Percentiles rank a stretch among this genome's conserved stretches.
phyloP scores from a whole-genome alignment of 2,329 filamentous ascomycete species.

The Basipetospora chlamydospora region DNA sequence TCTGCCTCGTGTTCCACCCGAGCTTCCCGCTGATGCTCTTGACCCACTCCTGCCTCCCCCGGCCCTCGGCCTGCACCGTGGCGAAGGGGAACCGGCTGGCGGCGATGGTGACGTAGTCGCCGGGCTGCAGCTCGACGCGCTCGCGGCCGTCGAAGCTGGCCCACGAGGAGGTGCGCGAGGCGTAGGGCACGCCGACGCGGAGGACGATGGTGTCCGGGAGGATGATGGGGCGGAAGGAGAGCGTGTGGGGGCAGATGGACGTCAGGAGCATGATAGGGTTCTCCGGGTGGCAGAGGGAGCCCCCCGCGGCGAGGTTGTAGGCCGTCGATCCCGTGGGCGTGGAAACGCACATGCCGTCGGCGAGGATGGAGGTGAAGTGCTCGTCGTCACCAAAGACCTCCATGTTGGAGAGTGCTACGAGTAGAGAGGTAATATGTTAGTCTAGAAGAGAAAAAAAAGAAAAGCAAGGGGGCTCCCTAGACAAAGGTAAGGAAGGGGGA shows the following conservation, averaged over 20 bases:
- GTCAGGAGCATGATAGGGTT: constrained; percentile 93
- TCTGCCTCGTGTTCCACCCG: constrained; percentile 68
- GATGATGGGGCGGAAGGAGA: constrained; percentile 93
- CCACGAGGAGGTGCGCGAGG: constrained; percentile 80
- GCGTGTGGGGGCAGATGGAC: constrained; percentile 84
- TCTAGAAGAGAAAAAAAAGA: not conserved
- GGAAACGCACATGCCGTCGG: constrained; percentile 84
- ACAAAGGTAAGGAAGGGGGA: not conserved
- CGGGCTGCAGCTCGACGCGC: constrained; percentile 61
- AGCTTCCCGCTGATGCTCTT: constrained; percentile 67
- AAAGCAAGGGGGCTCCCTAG: not conserved
- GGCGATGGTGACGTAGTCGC: constrained; percentile 75
- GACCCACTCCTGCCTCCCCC: constrained; percentile 64
- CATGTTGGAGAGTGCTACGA: constrained; percentile 69
- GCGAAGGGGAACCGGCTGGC: constrained; percentile 72
- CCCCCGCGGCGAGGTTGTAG: constrained; percentile 92
- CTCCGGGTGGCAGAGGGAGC: constrained; percentile 86
- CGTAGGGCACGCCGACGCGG: constrained; percentile 85
- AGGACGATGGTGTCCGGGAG: constrained; percentile 92
- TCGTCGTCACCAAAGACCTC: constrained; percentile 92
- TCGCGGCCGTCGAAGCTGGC: constrained; percentile 96
- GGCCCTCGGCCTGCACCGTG: constrained; percentile 54
- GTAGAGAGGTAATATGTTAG: constrained; percentile 6
- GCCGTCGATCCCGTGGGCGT: constrained; percentile 91
- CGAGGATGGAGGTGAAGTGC: constrained; percentile 85